Percentiles rank a stretch among this genome's conserved stretches.
phyloP scores from a whole-genome alignment of 768 basidiomycete genomes.

The Suillus spraguei region DNA sequence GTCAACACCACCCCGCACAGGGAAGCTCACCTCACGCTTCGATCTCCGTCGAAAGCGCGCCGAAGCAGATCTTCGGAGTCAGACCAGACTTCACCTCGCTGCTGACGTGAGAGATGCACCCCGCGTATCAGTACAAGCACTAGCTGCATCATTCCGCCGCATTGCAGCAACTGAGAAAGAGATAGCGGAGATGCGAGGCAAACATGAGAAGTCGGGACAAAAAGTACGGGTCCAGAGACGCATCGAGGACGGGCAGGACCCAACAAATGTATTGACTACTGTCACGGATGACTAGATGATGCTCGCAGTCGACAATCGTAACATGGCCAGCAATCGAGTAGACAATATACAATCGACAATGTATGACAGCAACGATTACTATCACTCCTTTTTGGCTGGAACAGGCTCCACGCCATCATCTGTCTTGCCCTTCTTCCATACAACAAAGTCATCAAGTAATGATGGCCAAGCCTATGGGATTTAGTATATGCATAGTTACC shows the following conservation, averaged over 20 bases:
- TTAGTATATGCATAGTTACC: slow-evolving; percentile 10
- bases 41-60: slow-evolving; percentile 23
- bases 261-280: slow-evolving; percentile 8
- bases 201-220: slow-evolving; percentile 11
- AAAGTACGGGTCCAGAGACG: slow-evolving; percentile 1
- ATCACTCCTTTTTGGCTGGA: slow-evolving; percentile 9
- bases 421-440: slow-evolving; percentile 52
- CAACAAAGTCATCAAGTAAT: slow-evolving; percentile 76
- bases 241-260: background rate
- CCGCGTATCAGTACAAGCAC: slow-evolving; percentile 10
- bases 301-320: slow-evolving; percentile 1
- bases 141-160: slow-evolving; percentile 10
- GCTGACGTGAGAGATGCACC: slow-evolving; percentile 19
- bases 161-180: slow-evolving; percentile 14
- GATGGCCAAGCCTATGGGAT: slow-evolving; percentile 75
- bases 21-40: slow-evolving; percentile 25
- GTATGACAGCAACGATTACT: background rate
- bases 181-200: background rate
- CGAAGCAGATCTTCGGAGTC: slow-evolving; percentile 16
- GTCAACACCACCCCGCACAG: background rate
- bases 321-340: background rate
- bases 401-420: slow-evolving; percentile 7
- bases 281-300: slow-evolving; percentile 7
- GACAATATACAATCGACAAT: background rate
- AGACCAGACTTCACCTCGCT: slow-evolving; percentile 27